Conservation (phyloP, 2,329 filamentous ascomycete genomes). For the Chrysosphaeria jannelii region DNA sequence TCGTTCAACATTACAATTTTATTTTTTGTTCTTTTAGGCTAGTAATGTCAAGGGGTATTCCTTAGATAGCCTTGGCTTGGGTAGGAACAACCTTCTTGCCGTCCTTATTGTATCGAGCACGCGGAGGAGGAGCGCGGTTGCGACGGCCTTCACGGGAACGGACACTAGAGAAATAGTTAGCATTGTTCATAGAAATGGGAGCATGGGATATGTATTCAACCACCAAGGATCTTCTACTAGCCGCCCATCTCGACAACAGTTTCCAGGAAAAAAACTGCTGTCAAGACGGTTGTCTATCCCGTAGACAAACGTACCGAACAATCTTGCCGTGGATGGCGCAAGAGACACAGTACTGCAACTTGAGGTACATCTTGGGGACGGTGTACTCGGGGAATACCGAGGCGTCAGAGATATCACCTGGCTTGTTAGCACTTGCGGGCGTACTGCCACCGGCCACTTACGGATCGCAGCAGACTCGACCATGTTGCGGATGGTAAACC, state of each 20-base stretch:
- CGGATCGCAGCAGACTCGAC: conserved; percentile 98
- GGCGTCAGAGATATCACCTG: conserved; percentile 99
- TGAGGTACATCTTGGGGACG: conserved; percentile 99
- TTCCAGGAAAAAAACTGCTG: neutral
- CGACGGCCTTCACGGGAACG: conserved; percentile 88
- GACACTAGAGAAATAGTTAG: conserved; percentile 36
- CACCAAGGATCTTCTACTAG: conserved; percentile 16
- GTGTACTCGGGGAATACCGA: conserved; percentile 98
- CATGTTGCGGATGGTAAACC: conserved; percentile 99
- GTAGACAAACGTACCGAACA: conserved; percentile 65
- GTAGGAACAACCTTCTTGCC: conserved; percentile 97
- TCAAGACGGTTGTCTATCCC: conserved; percentile 21
- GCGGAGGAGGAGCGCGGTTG: conserved; percentile 93
- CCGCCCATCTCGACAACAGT: conserved; percentile 9
- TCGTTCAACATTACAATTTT: no score
- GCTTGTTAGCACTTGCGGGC: conserved; percentile 1
- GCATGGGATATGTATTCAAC: no score
- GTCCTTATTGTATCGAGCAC: conserved; percentile 99
- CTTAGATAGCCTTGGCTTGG: conserved; percentile 41
- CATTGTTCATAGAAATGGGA: conserved; percentile 4
- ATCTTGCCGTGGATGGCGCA: conserved; percentile 99
- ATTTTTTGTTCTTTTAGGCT: neutral
- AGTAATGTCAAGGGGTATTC: neutral
- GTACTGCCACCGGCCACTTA: conserved; percentile 22
- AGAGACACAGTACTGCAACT: conserved; percentile 99